A percentile compares a stretch with the other conserved stretches of the same genome.
Evolutionary conservation across 2,329 filamentous ascomycete genomes (phyloP).

Genomic region (Thielaviopsis populi): DNA sequence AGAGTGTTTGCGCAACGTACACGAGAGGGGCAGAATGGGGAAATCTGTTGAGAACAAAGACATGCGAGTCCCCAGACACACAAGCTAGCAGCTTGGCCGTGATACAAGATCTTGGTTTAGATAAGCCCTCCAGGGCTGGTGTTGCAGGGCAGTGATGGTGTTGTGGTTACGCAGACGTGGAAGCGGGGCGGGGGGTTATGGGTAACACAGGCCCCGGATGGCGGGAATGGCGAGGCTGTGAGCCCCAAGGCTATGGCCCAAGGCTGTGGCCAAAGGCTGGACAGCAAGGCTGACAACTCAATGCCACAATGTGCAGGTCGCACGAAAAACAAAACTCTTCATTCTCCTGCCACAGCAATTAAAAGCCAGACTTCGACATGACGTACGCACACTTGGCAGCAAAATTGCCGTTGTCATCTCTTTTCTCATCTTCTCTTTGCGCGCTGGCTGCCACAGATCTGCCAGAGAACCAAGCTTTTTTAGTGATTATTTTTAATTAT

Average conservation of each 20-base stretch:
- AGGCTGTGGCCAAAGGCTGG: neutral
- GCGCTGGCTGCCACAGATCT: neutral
- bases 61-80: neutral
- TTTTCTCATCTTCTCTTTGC: neutral
- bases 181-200: too few species aligned
- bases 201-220: neutral
- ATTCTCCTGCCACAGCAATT: too few species aligned
- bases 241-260: neutral
- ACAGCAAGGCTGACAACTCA: neutral
- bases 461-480: neutral
- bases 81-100: neutral
- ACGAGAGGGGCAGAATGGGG: neutral
- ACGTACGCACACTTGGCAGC: neutral
- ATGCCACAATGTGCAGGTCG: too few species aligned
- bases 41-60: neutral
- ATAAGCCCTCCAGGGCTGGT: too few species aligned
- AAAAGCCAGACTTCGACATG: too few species aligned
- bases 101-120: neutral
- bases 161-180: too few species aligned
- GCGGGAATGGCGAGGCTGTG: neutral
- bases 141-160: too few species aligned
- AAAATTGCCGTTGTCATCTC: neutral
- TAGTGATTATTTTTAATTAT: neutral
- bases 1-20: neutral
- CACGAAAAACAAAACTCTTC: too few species aligned